phyloP scores from a whole-genome alignment of 2,329 filamentous ascomycete genomes.

The Ophidiomyces ophidiicola region DNA sequence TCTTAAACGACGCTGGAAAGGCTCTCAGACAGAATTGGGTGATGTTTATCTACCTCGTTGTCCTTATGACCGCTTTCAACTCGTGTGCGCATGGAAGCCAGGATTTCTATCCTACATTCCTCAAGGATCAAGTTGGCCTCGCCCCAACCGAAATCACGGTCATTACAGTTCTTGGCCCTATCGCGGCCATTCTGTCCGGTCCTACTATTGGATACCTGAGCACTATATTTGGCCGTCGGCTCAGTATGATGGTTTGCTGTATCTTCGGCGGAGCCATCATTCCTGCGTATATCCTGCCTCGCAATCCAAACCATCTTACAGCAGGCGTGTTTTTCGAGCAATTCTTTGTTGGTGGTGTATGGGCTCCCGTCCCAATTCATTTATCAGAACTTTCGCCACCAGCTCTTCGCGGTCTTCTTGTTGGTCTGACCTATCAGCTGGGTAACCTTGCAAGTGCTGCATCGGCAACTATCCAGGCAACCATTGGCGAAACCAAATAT shows the following conservation, averaged over 20 bases:
- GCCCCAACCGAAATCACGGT: constrained; percentile 49
- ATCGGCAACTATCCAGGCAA: constrained; percentile 63
- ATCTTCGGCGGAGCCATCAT: constrained; percentile 61
- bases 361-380: constrained; percentile 61
- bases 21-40: constrained; percentile 13
- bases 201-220: constrained; percentile 54
- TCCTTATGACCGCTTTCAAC: constrained; percentile 85
- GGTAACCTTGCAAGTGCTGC: constrained; percentile 50
- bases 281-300: constrained; percentile 69
- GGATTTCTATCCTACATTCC: constrained; percentile 51
- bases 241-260: constrained; percentile 54
- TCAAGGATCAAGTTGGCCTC: constrained; percentile 48
- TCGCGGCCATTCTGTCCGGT: constrained; percentile 59
- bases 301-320: constrained; percentile 48
- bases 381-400: constrained; percentile 53
- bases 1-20: constrained; percentile 6
- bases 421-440: constrained; percentile 52
- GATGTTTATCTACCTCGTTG: constrained; percentile 64
- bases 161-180: constrained; percentile 59
- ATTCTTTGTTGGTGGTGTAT: constrained; percentile 65
- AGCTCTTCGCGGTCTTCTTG: constrained; percentile 49
- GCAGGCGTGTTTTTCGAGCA: constrained; percentile 76
- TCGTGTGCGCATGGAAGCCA: constrained; percentile 64
- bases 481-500: constrained; percentile 58
- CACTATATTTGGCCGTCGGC: constrained; percentile 56